Evolutionary conservation across 352 stramenopile species (phyloP).

Genomic region (Globisporangium megalacanthum): DNA sequence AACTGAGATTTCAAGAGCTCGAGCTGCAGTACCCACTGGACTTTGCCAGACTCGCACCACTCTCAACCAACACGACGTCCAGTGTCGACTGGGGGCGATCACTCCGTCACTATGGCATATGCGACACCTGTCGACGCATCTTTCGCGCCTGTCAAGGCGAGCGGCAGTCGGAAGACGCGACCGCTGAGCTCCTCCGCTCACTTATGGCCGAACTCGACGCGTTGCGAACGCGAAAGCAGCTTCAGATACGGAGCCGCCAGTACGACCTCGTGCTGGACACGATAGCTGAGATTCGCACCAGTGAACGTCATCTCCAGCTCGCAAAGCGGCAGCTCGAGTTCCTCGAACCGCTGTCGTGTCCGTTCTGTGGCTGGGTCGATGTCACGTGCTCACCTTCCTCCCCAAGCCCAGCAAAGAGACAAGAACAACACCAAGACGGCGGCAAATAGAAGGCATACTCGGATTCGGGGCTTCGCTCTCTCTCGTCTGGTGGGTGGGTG

Average conservation of each 20-base stretch:
- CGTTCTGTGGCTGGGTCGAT: conserved; percentile 31
- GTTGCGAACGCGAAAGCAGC: conserved; percentile 23
- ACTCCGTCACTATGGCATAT: conserved; percentile 36
- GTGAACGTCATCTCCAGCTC: conserved; percentile 19
- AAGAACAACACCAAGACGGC: too few relatives aligned
- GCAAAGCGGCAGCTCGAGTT: conserved; percentile 33
- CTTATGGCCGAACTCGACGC: conserved; percentile 16
- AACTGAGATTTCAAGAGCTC: conserved; percentile 22
- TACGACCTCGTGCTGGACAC: conserved; percentile 25
- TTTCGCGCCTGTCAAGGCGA: conserved; percentile 39
- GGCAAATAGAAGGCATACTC: too few relatives aligned
- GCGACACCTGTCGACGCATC: conserved; percentile 36
- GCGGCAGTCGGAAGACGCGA: conserved; percentile 14
- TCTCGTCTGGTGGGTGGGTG: too few relatives aligned
- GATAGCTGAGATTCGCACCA: conserved; percentile 20
- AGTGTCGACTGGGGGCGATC: conserved; percentile 8
- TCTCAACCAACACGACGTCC: conserved; percentile 13
- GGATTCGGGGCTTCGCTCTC: too few relatives aligned
- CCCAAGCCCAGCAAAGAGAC: background rate
- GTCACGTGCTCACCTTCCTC: too few relatives aligned
- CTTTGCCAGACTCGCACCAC: conserved; percentile 24
- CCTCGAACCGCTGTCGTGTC: conserved; percentile 32
- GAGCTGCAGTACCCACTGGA: conserved; percentile 18
- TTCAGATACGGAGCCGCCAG: conserved; percentile 24
- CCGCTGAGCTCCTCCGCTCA: conserved; percentile 18